Conservation (phyloP, 345 rosid genomes). For the Jatropha curcas region DNA sequence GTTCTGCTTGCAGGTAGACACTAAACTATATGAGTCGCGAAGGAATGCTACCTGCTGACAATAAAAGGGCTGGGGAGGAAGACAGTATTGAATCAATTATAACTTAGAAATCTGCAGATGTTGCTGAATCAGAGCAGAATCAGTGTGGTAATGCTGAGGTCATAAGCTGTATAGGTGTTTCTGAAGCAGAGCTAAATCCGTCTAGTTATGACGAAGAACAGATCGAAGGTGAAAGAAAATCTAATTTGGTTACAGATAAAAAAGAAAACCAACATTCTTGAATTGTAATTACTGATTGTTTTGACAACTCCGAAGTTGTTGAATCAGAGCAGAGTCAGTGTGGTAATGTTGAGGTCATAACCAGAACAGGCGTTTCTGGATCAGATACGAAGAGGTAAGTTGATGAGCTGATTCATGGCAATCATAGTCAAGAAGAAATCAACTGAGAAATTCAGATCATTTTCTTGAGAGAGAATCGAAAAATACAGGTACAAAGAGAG, state of each 20-base stretch:
- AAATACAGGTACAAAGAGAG: too few species aligned
- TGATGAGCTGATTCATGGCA: too few species aligned
- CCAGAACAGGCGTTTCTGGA: not conserved
- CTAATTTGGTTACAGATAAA: slow-evolving; percentile 18
- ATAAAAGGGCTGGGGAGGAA: not conserved
- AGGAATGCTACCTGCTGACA: too few species aligned
- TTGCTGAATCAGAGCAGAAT: not conserved
- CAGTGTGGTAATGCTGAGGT: not conserved
- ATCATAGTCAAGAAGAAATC: too few species aligned
- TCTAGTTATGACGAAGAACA: slow-evolving; percentile 15
- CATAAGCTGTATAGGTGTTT: not conserved
- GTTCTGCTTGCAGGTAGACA: too few species aligned
- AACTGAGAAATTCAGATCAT: too few species aligned
- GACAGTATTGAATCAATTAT: not conserved
- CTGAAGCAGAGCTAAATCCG: not conserved
- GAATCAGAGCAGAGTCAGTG: not conserved
- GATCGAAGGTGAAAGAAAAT: slow-evolving; percentile 23
- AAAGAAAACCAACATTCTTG: slow-evolving; percentile 20
- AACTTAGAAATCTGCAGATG: slow-evolving; percentile 4
- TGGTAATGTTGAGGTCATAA: not conserved
- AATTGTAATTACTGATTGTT: not conserved
- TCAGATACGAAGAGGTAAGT: too few species aligned
- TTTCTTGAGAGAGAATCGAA: too few species aligned
- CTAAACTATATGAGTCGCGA: too few species aligned
- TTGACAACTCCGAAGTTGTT: not conserved